Percentiles rank a stretch among this genome's conserved stretches.
phyloP scores from a whole-genome alignment of 768 basidiomycete species.

The Leccinum variicolor region DNA sequence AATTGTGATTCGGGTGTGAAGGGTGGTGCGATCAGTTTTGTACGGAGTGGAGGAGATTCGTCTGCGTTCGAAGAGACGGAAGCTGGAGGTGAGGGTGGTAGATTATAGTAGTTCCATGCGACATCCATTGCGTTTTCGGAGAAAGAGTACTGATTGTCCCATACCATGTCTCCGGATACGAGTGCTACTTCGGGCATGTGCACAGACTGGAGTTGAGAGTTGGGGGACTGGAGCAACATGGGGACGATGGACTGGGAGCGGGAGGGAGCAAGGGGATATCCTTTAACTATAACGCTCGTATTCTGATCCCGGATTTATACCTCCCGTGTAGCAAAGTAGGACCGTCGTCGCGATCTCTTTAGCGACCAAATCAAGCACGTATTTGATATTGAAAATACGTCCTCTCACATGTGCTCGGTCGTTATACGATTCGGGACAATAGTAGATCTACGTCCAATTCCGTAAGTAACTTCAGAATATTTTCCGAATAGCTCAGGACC shows the following conservation, averaged over 20 bases:
- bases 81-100: conserved; percentile 47
- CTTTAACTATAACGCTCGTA: conserved; percentile 18
- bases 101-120: conserved; percentile 46
- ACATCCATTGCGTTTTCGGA: conserved; percentile 37
- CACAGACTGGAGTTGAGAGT: conserved; percentile 31
- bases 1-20: conserved; percentile 41
- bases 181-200: conserved; percentile 55
- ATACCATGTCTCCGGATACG: conserved; percentile 45
- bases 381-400: conserved; percentile 33
- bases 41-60: conserved; percentile 45
- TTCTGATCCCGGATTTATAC: conserved; percentile 30
- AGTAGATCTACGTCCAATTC: conserved; percentile 28
- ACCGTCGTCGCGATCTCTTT: conserved; percentile 22
- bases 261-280: conserved; percentile 18
- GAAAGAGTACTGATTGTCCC: conserved; percentile 44
- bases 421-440: conserved; percentile 25
- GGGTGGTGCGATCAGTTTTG: conserved; percentile 50
- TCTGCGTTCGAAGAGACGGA: conserved; percentile 43
- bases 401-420: conserved; percentile 31
- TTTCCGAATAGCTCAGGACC: conserved; percentile 12
- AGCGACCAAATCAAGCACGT: conserved; percentile 32
- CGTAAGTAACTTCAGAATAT: conserved; percentile 17
- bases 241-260: conserved; percentile 6
- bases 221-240: conserved; percentile 11
- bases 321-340: conserved; percentile 27